Percentiles rank a stretch among this genome's conserved stretches.
phyloP scores from a whole-genome alignment of 179 eudicot genomes.

The Corrigiola litoralis region DNA sequence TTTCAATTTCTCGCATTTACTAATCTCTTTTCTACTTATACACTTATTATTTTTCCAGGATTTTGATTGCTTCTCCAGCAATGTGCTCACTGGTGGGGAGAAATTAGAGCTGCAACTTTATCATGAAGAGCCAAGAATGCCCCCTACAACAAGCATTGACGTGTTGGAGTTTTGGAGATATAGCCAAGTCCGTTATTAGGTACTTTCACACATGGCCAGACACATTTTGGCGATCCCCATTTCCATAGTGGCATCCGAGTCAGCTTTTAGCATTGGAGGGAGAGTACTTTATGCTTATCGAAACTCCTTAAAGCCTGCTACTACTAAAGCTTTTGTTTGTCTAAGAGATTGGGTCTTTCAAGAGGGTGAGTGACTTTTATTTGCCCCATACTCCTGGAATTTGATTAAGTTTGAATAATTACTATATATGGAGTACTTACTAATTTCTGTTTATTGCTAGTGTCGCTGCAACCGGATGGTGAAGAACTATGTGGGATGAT shows the following conservation, averaged over 20 bases:
- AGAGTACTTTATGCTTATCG: not conserved
- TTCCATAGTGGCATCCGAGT: not conserved
- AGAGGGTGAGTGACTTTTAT: too few species aligned
- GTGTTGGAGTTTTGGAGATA: not conserved
- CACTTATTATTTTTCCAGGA: not conserved
- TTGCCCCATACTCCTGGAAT: too few species aligned
- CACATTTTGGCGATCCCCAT: not conserved
- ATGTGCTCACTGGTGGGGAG: not conserved
- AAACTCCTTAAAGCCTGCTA: not conserved
- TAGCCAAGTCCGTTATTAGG: not conserved
- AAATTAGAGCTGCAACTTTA: not conserved
- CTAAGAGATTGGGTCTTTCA: not conserved
- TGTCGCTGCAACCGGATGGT: too few species aligned
- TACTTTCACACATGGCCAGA: not conserved
- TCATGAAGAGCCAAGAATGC: not conserved
- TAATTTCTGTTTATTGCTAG: too few species aligned
- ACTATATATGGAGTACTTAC: too few species aligned
- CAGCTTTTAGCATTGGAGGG: not conserved
- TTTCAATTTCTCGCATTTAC: too few species aligned
- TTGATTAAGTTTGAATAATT: too few species aligned
- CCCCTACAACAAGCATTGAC: not conserved
- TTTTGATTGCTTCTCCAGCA: not conserved
- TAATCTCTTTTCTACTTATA: too few species aligned
- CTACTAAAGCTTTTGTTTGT: not conserved
- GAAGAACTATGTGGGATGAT: too few species aligned